These are phyloP conservation scores for Quercus agrifolia DNA, from an alignment of 306 rosid genomes.

Conservation along the genomic window DNA sequence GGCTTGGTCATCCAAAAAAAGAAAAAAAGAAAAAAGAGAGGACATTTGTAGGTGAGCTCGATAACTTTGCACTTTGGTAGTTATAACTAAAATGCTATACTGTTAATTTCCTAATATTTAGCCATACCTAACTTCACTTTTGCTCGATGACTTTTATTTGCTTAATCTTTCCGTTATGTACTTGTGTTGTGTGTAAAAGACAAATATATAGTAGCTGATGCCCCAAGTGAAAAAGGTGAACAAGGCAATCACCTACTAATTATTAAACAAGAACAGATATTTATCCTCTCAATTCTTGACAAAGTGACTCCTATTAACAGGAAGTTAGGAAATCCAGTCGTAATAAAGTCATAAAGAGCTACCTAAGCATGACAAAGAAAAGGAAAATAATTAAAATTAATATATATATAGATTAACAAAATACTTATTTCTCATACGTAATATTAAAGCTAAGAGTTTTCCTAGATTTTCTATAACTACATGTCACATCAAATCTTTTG, in stretches of 20 bases:
- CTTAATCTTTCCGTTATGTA: neutral
- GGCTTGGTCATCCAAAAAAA: no score
- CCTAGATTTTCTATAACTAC: neutral
- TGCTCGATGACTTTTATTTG: neutral
- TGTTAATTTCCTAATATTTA: neutral
- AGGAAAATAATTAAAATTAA: neutral
- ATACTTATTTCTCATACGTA: neutral
- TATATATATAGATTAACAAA: neutral
- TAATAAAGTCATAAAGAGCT: neutral
- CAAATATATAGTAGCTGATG: conserved; percentile 7
- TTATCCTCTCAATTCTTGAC: neutral
- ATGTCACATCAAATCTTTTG: conserved; percentile 4
- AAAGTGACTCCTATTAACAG: neutral
- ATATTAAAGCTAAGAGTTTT: neutral
- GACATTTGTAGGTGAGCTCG: neutral
- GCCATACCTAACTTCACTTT: neutral
- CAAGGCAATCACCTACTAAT: neutral
- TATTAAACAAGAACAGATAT: neutral
- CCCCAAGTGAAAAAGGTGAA: conserved; percentile 9
- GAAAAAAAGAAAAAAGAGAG: no score
- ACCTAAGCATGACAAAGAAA: conserved; percentile 16
- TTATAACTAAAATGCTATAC: neutral
- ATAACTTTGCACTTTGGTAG: neutral
- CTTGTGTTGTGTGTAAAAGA: neutral
- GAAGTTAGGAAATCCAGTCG: neutral